These are phyloP conservation scores for Venturia asperata DNA, from an alignment of 2,329 filamentous ascomycete genomes.

Conservation along the genomic window DNA sequence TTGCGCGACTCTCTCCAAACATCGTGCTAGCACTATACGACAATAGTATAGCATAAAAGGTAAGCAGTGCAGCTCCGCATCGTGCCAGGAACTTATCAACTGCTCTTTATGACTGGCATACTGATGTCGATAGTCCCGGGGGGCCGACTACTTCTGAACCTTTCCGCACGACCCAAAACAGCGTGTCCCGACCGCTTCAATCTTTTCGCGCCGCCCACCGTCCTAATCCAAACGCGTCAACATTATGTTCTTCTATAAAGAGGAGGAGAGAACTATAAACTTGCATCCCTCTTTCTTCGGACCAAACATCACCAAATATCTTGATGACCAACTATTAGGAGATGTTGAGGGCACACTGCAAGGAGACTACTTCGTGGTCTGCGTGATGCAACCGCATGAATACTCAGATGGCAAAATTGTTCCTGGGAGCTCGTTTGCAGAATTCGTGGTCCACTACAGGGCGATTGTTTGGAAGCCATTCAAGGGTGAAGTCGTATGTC, in stretches of 20 bases:
- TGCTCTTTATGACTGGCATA: background rate
- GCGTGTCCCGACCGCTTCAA: background rate
- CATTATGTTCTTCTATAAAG: conserved; percentile 95
- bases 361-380: conserved; percentile 94
- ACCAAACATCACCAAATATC: conserved; percentile 83
- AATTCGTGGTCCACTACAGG: conserved; percentile 91
- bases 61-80: conserved; percentile 1
- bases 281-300: conserved; percentile 97
- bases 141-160: background rate
- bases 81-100: background rate
- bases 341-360: conserved; percentile 66
- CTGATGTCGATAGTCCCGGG: background rate
- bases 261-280: conserved; percentile 89
- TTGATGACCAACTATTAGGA: conserved; percentile 79
- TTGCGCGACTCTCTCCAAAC: background rate
- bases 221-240: conserved; percentile 20
- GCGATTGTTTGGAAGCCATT: conserved; percentile 97
- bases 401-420: conserved; percentile 90
- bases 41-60: background rate
- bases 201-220: background rate
- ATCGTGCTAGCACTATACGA: background rate
- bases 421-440: conserved; percentile 82
- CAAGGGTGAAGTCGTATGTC: conserved; percentile 88
- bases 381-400: conserved; percentile 82
- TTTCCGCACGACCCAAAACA: conserved; percentile 3